Evolutionary conservation across 1,139 yeast genomes (phyloP), one percentile per base, ranked within the genome.

Genomic region (Blastobotrys aristatus): DNA sequence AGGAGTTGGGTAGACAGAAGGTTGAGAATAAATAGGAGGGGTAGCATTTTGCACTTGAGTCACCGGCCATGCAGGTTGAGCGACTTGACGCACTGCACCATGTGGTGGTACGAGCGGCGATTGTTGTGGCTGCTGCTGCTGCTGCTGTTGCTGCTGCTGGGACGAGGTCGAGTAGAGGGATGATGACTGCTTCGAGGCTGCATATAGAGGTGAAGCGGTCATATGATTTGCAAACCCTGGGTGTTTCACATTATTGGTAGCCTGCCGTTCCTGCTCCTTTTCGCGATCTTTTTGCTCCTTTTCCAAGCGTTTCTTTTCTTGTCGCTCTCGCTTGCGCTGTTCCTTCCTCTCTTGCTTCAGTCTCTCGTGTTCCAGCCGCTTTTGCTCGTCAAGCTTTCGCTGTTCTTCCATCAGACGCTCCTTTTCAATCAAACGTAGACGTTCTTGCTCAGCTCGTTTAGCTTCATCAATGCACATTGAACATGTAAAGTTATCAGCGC

Each of bases 281-380:
- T 24, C 27, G 8, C 10, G 5, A 5, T 24, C 27, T 10, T 6
- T 24, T 24, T 24, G 27, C 10, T 24, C 27, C 21, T 37, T 32
- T 20, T 43, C 37, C 41, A 36, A 31, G n/a, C 36, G 44, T 46
- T 49, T 48, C 43, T 46, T 43, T 48, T 44, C 53, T 31, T 21
- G 32, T 22, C 49, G 44, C 36, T 45, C 43, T 43, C 37, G 40
- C 40, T 44, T 32, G 14, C 40, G 37, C 38, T 35, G 37, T 44
- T 44, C 42, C 33, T 34, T 31, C 21, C 42, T 22, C 33, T 47
- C 48, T 40, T 39, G 31, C n/a, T 36, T 31, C n/a, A 39, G n/a
- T 17, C 43, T 43, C 35, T 44, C 48, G 27, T 40, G 22, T 36
- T 40, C 44, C 13, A 14, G 27, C 40, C 33, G 30, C 38, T 43